Evolutionary conservation across 2,329 filamentous ascomycete genomes (phyloP).

Genomic region (Zymoseptoria pseudotritici): DNA sequence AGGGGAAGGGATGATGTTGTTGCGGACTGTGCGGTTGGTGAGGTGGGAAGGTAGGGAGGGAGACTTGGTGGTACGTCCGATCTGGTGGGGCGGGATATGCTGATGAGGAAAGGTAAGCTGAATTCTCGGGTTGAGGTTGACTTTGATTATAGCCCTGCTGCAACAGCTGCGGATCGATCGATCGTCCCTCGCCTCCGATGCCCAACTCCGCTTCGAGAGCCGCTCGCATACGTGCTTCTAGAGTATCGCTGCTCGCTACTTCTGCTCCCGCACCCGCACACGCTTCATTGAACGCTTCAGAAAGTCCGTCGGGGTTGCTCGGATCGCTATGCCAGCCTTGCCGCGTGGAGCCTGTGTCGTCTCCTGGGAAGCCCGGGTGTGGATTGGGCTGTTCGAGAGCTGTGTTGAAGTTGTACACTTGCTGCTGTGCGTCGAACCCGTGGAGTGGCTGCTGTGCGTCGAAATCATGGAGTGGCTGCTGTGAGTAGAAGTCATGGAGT

Average conservation of each 20-base stretch:
- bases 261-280: too few species aligned
- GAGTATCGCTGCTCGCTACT: background rate
- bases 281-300: background rate
- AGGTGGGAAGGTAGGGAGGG: too few species aligned
- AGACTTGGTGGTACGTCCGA: too few species aligned
- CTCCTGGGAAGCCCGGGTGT: too few species aligned
- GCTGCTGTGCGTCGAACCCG: too few species aligned
- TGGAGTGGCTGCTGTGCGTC: too few species aligned
- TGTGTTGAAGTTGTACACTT: too few species aligned
- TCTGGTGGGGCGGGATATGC: background rate
- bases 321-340: background rate
- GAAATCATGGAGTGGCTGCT: background rate
- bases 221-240: background rate
- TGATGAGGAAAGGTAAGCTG: background rate
- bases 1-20: background rate
- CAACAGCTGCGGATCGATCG: background rate
- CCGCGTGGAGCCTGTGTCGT: too few species aligned
- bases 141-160: background rate
- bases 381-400: too few species aligned
- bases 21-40: background rate
- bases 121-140: background rate
- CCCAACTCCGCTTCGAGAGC: background rate
- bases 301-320: background rate
- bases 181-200: background rate
- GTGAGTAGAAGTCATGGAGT: too few species aligned